These are phyloP conservation scores for Botrytis galanthina DNA, from an alignment of 2,329 filamentous ascomycete genomes.

Conservation along the genomic window DNA sequence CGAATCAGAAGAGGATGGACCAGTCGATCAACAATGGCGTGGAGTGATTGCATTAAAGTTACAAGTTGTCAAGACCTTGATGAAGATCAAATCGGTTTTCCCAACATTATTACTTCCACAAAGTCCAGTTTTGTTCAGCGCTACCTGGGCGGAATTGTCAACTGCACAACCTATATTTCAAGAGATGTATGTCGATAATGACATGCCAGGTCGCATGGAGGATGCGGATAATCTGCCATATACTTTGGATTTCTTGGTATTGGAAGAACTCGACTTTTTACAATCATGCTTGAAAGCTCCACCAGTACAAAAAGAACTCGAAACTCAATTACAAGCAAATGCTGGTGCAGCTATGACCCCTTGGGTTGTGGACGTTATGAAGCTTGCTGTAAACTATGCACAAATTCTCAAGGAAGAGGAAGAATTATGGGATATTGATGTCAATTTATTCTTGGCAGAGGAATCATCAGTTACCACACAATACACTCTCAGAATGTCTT, in stretches of 20 bases:
- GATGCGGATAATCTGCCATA: conserved; percentile 91
- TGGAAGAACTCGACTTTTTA: conserved; percentile 94
- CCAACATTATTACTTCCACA: conserved; percentile 78
- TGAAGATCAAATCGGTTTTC: conserved; percentile 85
- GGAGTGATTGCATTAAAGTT: conserved; percentile 83
- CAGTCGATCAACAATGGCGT: conserved; percentile 66
- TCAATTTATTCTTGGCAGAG: conserved; percentile 92
- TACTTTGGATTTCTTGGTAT: conserved; percentile 86
- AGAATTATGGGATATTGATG: conserved; percentile 93
- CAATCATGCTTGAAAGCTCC: conserved; percentile 86
- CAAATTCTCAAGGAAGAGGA: conserved; percentile 92
- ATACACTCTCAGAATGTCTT: conserved; percentile 91
- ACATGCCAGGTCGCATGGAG: conserved; percentile 82
- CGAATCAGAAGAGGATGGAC: conserved; percentile 54
- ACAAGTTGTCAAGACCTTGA: conserved; percentile 89
- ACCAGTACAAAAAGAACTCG: conserved; percentile 85
- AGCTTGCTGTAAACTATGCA: conserved; percentile 78
- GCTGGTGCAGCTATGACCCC: conserved; percentile 61
- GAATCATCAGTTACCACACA: conserved; percentile 94
- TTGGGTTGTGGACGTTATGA: conserved; percentile 88
- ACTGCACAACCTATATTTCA: conserved; percentile 71
- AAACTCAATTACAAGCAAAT: conserved; percentile 66
- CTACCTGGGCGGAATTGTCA: conserved; percentile 84
- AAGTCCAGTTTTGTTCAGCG: conserved; percentile 77
- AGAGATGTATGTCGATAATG: conserved; percentile 79